Evolutionary conservation across 2,329 filamentous ascomycete genomes (phyloP).

Genomic region (Exophiala sp.): DNA sequence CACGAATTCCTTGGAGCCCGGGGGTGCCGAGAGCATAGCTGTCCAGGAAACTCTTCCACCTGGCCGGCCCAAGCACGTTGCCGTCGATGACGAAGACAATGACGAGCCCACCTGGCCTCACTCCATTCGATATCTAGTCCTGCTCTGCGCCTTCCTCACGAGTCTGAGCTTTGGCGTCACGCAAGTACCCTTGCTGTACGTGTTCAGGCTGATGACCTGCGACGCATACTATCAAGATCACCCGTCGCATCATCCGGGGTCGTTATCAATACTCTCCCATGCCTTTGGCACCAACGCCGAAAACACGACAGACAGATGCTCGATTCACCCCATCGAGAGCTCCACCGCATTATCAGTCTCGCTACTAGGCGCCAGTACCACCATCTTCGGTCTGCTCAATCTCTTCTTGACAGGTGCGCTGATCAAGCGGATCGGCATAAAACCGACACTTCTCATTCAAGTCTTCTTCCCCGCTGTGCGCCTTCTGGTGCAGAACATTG

Average conservation of each 20-base stretch:
- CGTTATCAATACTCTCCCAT: constrained; percentile 2
- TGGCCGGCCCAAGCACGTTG: constrained; percentile 5
- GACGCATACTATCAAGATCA: constrained; percentile 64
- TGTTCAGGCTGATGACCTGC: constrained; percentile 69
- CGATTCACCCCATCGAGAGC: constrained; percentile 60
- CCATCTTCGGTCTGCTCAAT: constrained; percentile 64
- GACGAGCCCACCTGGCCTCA: constrained; percentile 12
- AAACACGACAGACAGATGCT: constrained; percentile 50
- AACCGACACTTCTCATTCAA: constrained; percentile 60
- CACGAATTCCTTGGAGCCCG: constrained; percentile 23
- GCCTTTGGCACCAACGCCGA: constrained; percentile 38
- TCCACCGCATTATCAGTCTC: constrained; percentile 61
- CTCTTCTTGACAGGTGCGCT: constrained; percentile 65
- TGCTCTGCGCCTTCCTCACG: constrained; percentile 60
- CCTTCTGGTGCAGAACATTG: constrained; percentile 61
- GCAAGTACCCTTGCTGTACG: constrained; percentile 56
- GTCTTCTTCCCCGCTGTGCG: constrained; percentile 63
- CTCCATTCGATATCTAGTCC: constrained; percentile 25
- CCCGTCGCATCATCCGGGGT: constrained; percentile 29
- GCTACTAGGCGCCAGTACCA: constrained; percentile 65
- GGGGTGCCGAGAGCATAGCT: constrained; percentile 18
- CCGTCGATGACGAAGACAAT: neutral
- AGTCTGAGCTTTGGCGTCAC: constrained; percentile 51
- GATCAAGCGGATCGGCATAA: constrained; percentile 64
- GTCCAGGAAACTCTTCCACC: constrained; percentile 17